Evolutionary conservation across 352 stramenopile genomes (phyloP).

Genomic region (Phytopythium vexans): DNA sequence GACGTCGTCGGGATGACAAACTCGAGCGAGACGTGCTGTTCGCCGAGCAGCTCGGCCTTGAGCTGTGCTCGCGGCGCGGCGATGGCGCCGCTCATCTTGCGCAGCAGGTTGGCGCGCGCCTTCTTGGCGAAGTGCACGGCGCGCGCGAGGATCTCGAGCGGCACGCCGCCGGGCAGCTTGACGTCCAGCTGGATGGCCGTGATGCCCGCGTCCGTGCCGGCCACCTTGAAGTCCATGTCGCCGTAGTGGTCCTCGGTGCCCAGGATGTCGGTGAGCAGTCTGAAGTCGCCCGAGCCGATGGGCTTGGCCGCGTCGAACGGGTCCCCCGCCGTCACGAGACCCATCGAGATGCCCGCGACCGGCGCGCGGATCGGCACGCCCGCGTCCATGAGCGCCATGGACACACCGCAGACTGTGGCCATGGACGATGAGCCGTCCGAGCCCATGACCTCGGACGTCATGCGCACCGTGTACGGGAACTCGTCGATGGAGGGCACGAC

Average conservation of each 20-base stretch:
- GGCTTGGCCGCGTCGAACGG: slow-evolving; percentile 59
- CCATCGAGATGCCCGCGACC: slow-evolving; percentile 96
- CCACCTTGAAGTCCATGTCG: slow-evolving; percentile 99
- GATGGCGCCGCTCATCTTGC: slow-evolving; percentile 82
- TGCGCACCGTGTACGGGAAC: slow-evolving; percentile 96
- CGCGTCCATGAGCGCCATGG: slow-evolving; percentile 96
- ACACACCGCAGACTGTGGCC: slow-evolving; percentile 96
- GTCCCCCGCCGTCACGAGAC: slow-evolving; percentile 73
- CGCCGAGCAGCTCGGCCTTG: slow-evolving; percentile 40
- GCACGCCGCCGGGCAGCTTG: slow-evolving; percentile 90
- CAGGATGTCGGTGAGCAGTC: slow-evolving; percentile 96
- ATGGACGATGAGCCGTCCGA: slow-evolving; percentile 95
- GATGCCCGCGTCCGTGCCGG: slow-evolving; percentile 86
- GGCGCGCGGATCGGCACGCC: slow-evolving; percentile 93
- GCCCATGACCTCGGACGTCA: slow-evolving; percentile 96
- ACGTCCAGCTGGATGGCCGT: slow-evolving; percentile 97
- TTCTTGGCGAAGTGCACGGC: slow-evolving; percentile 84
- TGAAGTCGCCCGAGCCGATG: slow-evolving; percentile 64
- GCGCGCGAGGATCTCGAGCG: slow-evolving; percentile 79
- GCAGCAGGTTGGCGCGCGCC: slow-evolving; percentile 76
- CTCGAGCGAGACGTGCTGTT: slow-evolving; percentile 46
- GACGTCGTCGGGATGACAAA: slow-evolving; percentile 49
- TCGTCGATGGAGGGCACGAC: slow-evolving; percentile 88
- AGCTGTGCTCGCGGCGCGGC: slow-evolving; percentile 49
- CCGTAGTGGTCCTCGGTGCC: slow-evolving; percentile 97